A percentile compares a stretch with the other conserved stretches of the same genome.
Evolutionary conservation across 1,139 yeast species (phyloP).

Genomic region (Scheffersomyces segobiensis): DNA sequence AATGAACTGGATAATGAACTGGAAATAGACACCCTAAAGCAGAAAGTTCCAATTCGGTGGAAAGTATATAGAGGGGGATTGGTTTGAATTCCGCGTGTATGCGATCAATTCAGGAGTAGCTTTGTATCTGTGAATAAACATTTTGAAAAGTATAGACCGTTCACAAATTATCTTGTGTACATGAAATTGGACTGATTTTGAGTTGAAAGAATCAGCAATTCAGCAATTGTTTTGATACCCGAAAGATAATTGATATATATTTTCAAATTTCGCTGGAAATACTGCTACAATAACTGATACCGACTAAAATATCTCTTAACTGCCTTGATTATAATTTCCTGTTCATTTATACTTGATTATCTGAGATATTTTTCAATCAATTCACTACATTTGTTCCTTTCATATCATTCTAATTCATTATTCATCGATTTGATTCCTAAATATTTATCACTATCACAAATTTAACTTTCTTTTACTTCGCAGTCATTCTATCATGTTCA

Average conservation of each 20-base stretch:
- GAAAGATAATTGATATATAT: too few relatives aligned
- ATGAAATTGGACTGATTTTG: neutral
- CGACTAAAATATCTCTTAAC: too few relatives aligned
- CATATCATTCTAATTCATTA: neutral
- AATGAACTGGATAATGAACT: neutral
- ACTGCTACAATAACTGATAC: neutral
- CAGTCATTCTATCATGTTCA: neutral
- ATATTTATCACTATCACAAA: neutral
- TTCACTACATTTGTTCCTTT: too few relatives aligned
- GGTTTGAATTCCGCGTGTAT: neutral
- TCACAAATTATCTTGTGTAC: neutral
- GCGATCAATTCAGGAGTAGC: neutral
- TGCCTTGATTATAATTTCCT: too few relatives aligned
- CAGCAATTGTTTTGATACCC: neutral
- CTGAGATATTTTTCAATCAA: too few relatives aligned
- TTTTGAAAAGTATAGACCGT: neutral
- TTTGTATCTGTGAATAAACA: neutral
- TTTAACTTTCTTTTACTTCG: neutral
- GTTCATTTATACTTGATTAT: too few relatives aligned
- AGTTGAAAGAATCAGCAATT: neutral
- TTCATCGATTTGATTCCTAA: too few relatives aligned
- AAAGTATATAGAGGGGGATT: neutral
- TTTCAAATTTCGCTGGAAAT: too few relatives aligned
- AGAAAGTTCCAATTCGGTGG: neutral
- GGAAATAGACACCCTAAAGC: too few relatives aligned